Evolutionary conservation across 2,329 filamentous ascomycete species (phyloP).

Genomic region (Talaromyces sp.): DNA sequence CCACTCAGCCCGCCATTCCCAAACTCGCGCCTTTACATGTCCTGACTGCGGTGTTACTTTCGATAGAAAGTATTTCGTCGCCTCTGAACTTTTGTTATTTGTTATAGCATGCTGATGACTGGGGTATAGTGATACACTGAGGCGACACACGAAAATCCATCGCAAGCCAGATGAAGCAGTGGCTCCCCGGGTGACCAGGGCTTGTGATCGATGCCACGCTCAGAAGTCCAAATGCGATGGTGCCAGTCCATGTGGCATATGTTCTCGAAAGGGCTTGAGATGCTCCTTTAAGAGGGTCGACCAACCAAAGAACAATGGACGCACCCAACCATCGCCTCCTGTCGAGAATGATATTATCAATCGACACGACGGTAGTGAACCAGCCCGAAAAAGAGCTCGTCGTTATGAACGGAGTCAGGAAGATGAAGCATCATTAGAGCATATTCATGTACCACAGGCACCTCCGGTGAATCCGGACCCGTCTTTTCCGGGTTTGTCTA

Average conservation of each 20-base stretch:
- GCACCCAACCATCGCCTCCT: background rate
- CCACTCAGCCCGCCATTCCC: conserved; percentile 11
- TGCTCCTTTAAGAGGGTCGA: conserved; percentile 11
- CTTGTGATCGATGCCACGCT: conserved; percentile 11
- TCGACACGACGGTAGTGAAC: conserved; percentile 1
- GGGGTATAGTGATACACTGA: conserved; percentile 6
- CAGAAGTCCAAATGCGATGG: conserved; percentile 13
- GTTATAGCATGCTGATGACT: background rate
- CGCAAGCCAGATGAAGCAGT: background rate
- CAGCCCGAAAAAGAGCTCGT: background rate
- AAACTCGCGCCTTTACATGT: conserved; percentile 2
- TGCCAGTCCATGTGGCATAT: conserved; percentile 7
- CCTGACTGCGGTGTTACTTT: conserved; percentile 4
- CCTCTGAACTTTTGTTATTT: background rate
- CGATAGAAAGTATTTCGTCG: conserved; percentile 3
- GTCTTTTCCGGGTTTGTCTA: background rate
- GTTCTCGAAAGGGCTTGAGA: conserved; percentile 4
- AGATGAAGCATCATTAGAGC: background rate
- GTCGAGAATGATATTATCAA: background rate
- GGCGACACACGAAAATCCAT: conserved; percentile 9
- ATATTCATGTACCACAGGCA: background rate
- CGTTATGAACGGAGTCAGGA: background rate
- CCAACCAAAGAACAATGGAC: background rate
- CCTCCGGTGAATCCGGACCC: background rate
- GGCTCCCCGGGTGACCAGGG: background rate